Evolutionary conservation across 2,329 filamentous ascomycete species (phyloP).

Genomic region (Pestalotiopsis sp.): DNA sequence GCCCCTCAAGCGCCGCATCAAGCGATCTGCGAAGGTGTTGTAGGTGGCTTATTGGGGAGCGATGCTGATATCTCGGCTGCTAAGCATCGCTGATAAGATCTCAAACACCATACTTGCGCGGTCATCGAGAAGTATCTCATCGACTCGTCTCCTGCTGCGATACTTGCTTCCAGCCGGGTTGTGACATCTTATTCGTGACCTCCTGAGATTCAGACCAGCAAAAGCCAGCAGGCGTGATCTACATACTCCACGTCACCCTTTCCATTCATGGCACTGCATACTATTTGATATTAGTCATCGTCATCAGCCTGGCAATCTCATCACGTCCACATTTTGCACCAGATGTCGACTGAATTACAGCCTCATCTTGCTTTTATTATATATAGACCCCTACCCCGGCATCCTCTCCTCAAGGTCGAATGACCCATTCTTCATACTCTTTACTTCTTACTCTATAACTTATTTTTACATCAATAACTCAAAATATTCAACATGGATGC

Average conservation of each 20-base stretch:
- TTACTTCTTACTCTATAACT: background rate
- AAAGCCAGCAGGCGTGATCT: background rate
- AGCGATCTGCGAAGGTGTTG: background rate
- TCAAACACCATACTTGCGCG: background rate
- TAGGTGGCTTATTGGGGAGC: background rate
- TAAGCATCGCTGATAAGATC: background rate
- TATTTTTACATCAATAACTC: background rate
- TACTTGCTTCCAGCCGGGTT: background rate
- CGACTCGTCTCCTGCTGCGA: background rate
- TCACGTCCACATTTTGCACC: background rate
- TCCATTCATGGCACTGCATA: background rate
- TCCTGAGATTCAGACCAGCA: background rate
- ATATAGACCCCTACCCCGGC: background rate
- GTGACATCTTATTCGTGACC: background rate
- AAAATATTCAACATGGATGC: conserved; percentile 48
- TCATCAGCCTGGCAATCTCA: background rate
- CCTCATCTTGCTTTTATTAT: background rate
- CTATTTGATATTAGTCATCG: background rate
- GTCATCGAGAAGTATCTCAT: background rate
- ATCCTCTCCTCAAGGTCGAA: background rate
- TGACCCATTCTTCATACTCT: background rate
- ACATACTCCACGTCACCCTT: background rate
- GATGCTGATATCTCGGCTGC: background rate
- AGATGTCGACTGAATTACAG: background rate
- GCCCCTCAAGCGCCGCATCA: background rate